Evolutionary conservation across 768 basidiomycete genomes (phyloP).

Genomic region (Termitomyces sp.): DNA sequence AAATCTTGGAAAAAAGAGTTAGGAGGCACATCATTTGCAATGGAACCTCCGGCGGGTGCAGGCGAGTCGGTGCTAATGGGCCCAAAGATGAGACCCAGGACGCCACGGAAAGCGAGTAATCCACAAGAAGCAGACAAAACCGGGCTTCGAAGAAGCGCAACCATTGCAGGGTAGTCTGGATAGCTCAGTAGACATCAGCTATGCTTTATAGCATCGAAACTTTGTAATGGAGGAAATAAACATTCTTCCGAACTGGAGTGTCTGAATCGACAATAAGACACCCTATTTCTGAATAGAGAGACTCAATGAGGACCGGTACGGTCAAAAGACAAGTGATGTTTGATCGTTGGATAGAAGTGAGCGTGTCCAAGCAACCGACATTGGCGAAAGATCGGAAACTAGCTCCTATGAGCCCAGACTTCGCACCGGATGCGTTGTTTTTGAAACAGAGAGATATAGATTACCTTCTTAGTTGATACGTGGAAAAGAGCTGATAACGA

Average conservation of each 20-base stretch:
- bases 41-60: slow-evolving; percentile 18
- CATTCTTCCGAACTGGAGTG: slow-evolving; percentile 1
- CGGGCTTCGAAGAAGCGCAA: slow-evolving; percentile 5
- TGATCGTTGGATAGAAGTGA: neutral
- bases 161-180: slow-evolving; percentile 7
- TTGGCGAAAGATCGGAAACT: neutral
- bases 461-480: neutral
- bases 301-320: neutral
- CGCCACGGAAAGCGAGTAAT: slow-evolving; percentile 1
- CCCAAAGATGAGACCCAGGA: slow-evolving; percentile 15
- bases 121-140: slow-evolving; percentile 5
- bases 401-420: neutral
- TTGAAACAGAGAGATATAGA: neutral
- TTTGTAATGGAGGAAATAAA: neutral
- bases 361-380: neutral
- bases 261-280: neutral
- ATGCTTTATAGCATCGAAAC: slow-evolving; percentile 12
- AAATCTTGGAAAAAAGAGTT: slow-evolving; percentile 28
- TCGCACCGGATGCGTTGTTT: neutral
- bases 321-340: neutral
- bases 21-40: slow-evolving; percentile 22
- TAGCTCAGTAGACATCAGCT: neutral
- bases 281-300: neutral
- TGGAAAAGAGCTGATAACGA: neutral
- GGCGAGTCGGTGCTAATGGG: slow-evolving; percentile 21